These are phyloP conservation scores for Linaria vulgaris DNA, from an alignment of 257 asterid genomes.

Conservation along the genomic window DNA sequence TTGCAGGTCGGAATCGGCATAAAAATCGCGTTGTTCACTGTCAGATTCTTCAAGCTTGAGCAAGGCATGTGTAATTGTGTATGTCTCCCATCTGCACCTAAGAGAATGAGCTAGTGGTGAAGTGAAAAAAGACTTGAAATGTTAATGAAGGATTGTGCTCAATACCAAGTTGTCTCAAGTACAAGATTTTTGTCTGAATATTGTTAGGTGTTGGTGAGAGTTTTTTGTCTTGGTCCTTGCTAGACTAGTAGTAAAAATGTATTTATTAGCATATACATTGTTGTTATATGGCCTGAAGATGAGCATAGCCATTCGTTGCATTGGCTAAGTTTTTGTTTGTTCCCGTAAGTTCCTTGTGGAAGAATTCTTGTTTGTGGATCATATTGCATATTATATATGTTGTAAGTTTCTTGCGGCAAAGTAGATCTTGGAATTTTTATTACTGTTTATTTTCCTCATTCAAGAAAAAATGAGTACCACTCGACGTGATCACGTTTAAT, in stretches of 20 bases:
- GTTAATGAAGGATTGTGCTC: not conserved
- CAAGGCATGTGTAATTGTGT: not conserved
- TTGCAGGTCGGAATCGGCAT: constrained; percentile 32
- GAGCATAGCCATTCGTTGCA: constrained; percentile 4
- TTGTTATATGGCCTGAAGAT: constrained; percentile 5
- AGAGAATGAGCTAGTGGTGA: not conserved
- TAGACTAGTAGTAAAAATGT: constrained; percentile 8
- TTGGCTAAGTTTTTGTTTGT: not conserved
- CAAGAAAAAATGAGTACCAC: no score
- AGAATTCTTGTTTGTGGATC: not conserved
- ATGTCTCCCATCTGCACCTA: constrained; percentile 1
- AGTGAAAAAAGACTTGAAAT: constrained; percentile 12
- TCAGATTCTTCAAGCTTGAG: constrained; percentile 47
- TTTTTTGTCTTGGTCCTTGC: constrained; percentile 8
- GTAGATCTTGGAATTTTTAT: no score
- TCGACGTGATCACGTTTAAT: no score
- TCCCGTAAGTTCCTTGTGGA: not conserved
- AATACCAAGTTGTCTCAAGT: constrained; percentile 6
- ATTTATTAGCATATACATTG: constrained; percentile 3
- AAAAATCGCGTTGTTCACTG: constrained; percentile 40
- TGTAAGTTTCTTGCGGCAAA: no score
- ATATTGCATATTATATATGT: not conserved
- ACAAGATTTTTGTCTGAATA: constrained; percentile 9
- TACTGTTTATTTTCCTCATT: no score
- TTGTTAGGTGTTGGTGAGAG: constrained; percentile 1